A percentile compares a stretch with the other conserved stretches of the same genome.
phyloP scores from a whole-genome alignment of 2,329 filamentous ascomycete genomes.

The Aspergillus aculeatinus region DNA sequence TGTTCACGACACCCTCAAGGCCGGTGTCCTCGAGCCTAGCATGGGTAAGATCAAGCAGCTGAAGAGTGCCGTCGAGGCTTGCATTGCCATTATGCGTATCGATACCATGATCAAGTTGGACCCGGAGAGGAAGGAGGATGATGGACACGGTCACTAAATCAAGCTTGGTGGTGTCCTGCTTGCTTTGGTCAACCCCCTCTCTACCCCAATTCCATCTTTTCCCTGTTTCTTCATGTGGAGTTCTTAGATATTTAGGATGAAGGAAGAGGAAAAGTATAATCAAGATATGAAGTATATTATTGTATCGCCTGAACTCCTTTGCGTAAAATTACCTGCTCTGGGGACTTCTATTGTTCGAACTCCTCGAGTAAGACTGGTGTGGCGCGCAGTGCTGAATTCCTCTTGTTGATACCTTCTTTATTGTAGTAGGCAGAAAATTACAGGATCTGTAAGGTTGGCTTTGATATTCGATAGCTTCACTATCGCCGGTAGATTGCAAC shows the following conservation, averaged over 20 bases:
- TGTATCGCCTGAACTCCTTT: background rate
- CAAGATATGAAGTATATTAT: slow-evolving; percentile 19
- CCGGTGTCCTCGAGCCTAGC: slow-evolving; percentile 91
- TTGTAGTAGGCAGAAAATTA: background rate
- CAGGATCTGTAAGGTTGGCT: background rate
- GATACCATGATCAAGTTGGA: slow-evolving; percentile 98
- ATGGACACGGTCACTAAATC: slow-evolving; percentile 79
- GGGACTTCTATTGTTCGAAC: too few species aligned
- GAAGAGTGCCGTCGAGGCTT: slow-evolving; percentile 97
- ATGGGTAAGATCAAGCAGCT: slow-evolving; percentile 98
- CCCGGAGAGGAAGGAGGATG: slow-evolving; percentile 78
- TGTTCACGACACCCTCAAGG: slow-evolving; percentile 90
- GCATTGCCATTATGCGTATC: slow-evolving; percentile 98
- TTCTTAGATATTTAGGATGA: slow-evolving; percentile 7
- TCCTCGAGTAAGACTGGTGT: too few species aligned
- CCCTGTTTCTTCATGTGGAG: background rate
- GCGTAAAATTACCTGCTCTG: too few species aligned
- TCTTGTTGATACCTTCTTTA: background rate
- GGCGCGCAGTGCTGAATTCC: too few species aligned
- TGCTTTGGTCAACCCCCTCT: background rate
- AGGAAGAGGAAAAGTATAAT: slow-evolving; percentile 20
- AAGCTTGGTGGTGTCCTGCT: slow-evolving; percentile 6
- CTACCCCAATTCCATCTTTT: background rate
- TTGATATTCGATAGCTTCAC: background rate
- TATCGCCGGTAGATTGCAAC: background rate